Evolutionary conservation across 176 grass and related monocot species (phyloP).

Genomic region (Eremochloa ophiuroides): DNA sequence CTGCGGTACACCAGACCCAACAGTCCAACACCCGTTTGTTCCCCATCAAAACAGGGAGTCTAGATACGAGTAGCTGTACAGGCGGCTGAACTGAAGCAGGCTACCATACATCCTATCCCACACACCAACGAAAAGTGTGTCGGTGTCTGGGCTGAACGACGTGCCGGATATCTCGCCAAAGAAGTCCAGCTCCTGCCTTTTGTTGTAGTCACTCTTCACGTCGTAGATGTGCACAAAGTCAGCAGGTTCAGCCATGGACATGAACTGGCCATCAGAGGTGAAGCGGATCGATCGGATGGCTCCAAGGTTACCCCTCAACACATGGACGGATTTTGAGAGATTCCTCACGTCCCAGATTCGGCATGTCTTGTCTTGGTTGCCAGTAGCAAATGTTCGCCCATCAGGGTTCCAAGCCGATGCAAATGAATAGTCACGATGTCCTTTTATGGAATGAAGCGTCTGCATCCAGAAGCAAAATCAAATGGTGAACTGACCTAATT

Average conservation of each 20-base stretch:
- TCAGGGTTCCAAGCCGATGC: constrained; percentile 94
- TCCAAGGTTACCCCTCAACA: constrained; percentile 83
- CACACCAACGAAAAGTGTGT: constrained; percentile 79
- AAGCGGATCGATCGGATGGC: constrained; percentile 89
- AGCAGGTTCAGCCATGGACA: constrained; percentile 92
- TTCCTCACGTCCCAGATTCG: constrained; percentile 89
- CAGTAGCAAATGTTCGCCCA: constrained; percentile 83
- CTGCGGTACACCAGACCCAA: constrained; percentile 17
- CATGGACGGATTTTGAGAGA: constrained; percentile 64
- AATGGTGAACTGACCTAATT: constrained; percentile 4
- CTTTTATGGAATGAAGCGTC: constrained; percentile 67
- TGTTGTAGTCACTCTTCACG: constrained; percentile 63
- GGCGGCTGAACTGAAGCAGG: constrained; percentile 74
- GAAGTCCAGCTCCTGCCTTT: constrained; percentile 87
- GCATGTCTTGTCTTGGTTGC: constrained; percentile 99
- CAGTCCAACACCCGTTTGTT: neutral
- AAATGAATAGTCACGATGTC: constrained; percentile 86
- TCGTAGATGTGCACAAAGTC: constrained; percentile 93
- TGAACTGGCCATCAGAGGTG: constrained; percentile 80
- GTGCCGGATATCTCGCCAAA: constrained; percentile 93
- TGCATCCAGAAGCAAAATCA: constrained; percentile 36
- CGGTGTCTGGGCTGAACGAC: constrained; percentile 79
- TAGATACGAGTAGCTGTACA: constrained; percentile 57
- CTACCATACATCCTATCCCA: constrained; percentile 94
- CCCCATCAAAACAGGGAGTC: constrained; percentile 64